phyloP scores from a whole-genome alignment of 148 eudicot species.

The Cornus florida region DNA sequence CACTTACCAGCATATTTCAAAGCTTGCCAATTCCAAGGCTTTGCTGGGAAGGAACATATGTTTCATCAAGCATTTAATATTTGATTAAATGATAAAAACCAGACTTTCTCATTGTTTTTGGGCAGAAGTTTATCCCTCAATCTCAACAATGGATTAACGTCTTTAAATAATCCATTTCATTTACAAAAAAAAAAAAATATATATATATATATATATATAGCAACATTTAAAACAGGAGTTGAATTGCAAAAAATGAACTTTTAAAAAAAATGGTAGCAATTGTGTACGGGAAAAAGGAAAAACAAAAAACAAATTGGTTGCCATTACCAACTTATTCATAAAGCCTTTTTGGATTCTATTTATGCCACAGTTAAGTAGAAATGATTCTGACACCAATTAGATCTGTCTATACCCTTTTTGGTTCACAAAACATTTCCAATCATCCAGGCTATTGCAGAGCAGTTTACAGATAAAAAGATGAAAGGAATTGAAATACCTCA shows the following conservation, averaged over 20 bases:
- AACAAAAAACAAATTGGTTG: neutral
- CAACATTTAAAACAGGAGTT: conserved; percentile 12
- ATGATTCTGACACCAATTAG: too few relatives aligned
- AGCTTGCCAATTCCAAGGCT: too few relatives aligned
- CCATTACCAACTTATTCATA: conserved; percentile 9
- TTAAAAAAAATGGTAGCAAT: neutral
- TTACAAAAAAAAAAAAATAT: neutral
- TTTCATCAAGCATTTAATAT: neutral
- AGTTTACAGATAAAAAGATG: neutral
- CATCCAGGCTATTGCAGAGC: neutral
- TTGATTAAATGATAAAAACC: neutral
- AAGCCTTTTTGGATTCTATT: neutral
- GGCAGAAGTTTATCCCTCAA: neutral
- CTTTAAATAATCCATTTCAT: neutral
- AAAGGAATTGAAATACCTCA: conserved; percentile 38
- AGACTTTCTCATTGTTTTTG: neutral
- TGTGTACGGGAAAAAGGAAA: too few relatives aligned
- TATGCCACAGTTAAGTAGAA: too few relatives aligned
- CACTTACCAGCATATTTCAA: neutral
- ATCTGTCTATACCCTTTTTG: too few relatives aligned
- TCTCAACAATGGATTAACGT: neutral
- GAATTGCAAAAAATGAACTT: neutral
- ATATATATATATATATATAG: too few relatives aligned
- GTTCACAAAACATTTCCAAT: neutral
- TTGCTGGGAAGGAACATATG: neutral